Base-by-base conservation (phyloP, 352 stramenopile genomes). In the Pilasporangium apinafurcum region DNA sequence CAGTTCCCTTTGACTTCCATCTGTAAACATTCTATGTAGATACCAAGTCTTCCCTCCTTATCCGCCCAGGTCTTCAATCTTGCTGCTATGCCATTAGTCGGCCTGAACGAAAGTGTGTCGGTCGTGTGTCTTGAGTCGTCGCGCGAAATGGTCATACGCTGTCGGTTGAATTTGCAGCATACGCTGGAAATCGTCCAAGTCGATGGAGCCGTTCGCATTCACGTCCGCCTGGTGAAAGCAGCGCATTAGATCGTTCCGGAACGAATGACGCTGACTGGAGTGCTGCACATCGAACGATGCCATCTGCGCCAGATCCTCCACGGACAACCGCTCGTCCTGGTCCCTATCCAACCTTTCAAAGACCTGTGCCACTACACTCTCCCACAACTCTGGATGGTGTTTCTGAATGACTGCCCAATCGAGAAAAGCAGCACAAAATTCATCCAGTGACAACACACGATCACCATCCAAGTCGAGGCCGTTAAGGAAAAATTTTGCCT, bases 401-500 rank as follows among this genome's bases (percentile, higher is more conserved):
- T 22, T 56, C 48, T 87, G 78, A 24, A 91, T 47, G 20, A 64
- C 57, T 2, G 67, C 51, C 78, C 75, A 91, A 46, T 91, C 75
- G 7, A 88, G 29, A 18, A 88, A 60, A 5, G 75, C 75, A 9
- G 75, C 68, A 37, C 72, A 83, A 45, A 87, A 82, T 46, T 91
- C 78, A 18, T 82, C 59, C 1, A 72, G 46, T 5, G 68, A 61
- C 8, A 91, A n/a, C 14, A 71, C 50, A 2, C 78, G 75, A 34
- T 87, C 70, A 40, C 75, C 69, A 27, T 86, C 53, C 12, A 86
- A 25, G 42, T 91, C 78, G 29, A 91, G 48, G 7, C 67, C 62
- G 16, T 52, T 60, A 20, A 91, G 37, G 21, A 87, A 88, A 12
- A 62, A 65, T 21, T 69, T 78, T 8, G 65, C 68, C 35, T 91